phyloP scores from a whole-genome alignment of 2,329 filamentous ascomycete genomes.

The Aspergillus phoenicis region DNA sequence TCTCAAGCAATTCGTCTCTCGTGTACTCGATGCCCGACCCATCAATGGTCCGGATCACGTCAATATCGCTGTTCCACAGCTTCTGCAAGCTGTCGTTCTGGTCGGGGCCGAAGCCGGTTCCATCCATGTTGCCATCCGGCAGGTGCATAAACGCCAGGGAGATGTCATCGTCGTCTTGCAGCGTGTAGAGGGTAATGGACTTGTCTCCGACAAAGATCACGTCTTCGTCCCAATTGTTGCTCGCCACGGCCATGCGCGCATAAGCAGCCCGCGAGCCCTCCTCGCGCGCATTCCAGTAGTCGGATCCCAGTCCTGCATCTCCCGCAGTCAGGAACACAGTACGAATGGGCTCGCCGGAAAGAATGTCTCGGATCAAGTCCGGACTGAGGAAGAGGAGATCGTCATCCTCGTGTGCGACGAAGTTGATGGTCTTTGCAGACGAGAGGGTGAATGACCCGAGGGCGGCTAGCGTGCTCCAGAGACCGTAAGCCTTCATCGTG shows the following conservation, averaged over 20 bases:
- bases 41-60: slow-evolving; percentile 10
- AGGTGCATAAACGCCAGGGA: slow-evolving; percentile 21
- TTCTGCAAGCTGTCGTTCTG: slow-evolving; percentile 16
- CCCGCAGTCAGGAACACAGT: slow-evolving; percentile 25
- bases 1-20: slow-evolving; percentile 10
- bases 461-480: neutral
- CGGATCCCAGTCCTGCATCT: slow-evolving; percentile 17
- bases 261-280: slow-evolving; percentile 18
- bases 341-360: slow-evolving; percentile 14
- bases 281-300: slow-evolving; percentile 21
- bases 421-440: slow-evolving; percentile 18
- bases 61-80: slow-evolving; percentile 18
- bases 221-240: slow-evolving; percentile 16
- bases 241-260: slow-evolving; percentile 14
- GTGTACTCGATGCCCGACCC: slow-evolving; percentile 14
- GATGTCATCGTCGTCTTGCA: slow-evolving; percentile 10
- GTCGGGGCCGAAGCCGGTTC: slow-evolving; percentile 14
- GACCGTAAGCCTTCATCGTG: neutral
- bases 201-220: slow-evolving; percentile 15
- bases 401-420: slow-evolving; percentile 26
- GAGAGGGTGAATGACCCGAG: slow-evolving; percentile 3
- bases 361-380: slow-evolving; percentile 17
- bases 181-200: slow-evolving; percentile 14
- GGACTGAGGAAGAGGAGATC: slow-evolving; percentile 25
- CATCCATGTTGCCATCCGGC: slow-evolving; percentile 19